These are phyloP conservation scores for Hortiboletus flavorubellus DNA, from an alignment of 768 basidiomycete genomes.

Conservation along the genomic window DNA sequence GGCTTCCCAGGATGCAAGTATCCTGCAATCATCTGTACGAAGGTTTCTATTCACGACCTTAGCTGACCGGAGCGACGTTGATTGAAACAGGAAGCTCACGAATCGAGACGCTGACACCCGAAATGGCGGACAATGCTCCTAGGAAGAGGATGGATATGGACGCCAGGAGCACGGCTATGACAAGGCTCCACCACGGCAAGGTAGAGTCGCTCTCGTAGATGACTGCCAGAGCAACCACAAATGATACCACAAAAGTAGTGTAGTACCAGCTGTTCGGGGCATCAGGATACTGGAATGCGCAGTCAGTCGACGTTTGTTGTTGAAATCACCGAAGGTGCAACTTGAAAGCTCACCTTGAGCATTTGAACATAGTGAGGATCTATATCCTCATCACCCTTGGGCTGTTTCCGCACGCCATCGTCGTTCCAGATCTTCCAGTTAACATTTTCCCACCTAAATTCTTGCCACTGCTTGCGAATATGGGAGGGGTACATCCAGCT, in stretches of 20 bases:
- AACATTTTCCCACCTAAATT: slow-evolving; percentile 28
- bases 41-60: slow-evolving; percentile 15
- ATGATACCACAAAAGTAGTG: slow-evolving; percentile 24
- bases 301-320: neutral
- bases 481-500: slow-evolving; percentile 39
- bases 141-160: slow-evolving; percentile 49
- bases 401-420: slow-evolving; percentile 19
- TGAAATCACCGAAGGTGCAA: slow-evolving; percentile 13
- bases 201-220: slow-evolving; percentile 52
- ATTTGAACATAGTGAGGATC: slow-evolving; percentile 60
- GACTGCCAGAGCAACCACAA: slow-evolving; percentile 52
- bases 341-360: slow-evolving; percentile 30
- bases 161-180: slow-evolving; percentile 52
- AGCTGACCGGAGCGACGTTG: neutral
- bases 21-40: slow-evolving; percentile 37
- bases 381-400: slow-evolving; percentile 37
- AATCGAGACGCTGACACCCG: slow-evolving; percentile 26
- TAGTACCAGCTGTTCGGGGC: slow-evolving; percentile 34
- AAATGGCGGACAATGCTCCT: slow-evolving; percentile 51
- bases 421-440: slow-evolving; percentile 38
- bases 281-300: slow-evolving; percentile 31
- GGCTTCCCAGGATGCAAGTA: slow-evolving; percentile 37
- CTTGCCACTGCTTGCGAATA: slow-evolving; percentile 23
- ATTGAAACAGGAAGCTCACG: slow-evolving; percentile 14
- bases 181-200: slow-evolving; percentile 58